Conservation (phyloP, 176 grass and related monocot species). For the Poa pratensis region DNA sequence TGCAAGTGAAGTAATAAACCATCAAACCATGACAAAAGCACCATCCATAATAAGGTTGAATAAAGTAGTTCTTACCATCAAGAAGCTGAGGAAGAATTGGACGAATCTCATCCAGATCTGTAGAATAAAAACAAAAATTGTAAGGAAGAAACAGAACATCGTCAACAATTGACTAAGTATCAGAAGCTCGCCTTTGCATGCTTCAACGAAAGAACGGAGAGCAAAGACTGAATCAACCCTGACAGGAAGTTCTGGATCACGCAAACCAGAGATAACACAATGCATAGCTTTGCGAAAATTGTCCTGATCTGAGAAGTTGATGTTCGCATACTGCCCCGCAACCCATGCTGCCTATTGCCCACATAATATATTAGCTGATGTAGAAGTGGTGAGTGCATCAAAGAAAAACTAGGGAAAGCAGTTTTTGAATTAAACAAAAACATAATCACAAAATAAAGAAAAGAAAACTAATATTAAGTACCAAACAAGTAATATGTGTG, state of each 20-base stretch:
- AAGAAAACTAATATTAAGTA: constrained; percentile 2
- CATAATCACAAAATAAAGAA: not conserved
- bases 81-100: constrained; percentile 93
- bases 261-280: constrained; percentile 80
- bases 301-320: constrained; percentile 72
- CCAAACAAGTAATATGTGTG: not conserved
- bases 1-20: constrained; percentile 54
- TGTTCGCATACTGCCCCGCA: constrained; percentile 91
- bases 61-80: constrained; percentile 64
- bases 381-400: not conserved
- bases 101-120: constrained; percentile 91
- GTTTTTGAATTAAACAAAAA: constrained; percentile 25
- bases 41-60: constrained; percentile 14
- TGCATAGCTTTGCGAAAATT: constrained; percentile 86
- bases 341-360: constrained; percentile 87
- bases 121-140: constrained; percentile 36
- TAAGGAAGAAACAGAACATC: not conserved
- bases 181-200: constrained; percentile 72
- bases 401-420: not conserved
- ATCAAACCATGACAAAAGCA: constrained; percentile 28
- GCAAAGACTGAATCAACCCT: constrained; percentile 97
- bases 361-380: constrained; percentile 32
- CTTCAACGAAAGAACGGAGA: constrained; percentile 93
- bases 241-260: constrained; percentile 88
- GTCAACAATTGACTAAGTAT: constrained; percentile 13